Evolutionary conservation across 2,329 filamentous ascomycete species (phyloP), one percentile per base, ranked within the genome.

Genomic region (Alternaria infectoria): DNA sequence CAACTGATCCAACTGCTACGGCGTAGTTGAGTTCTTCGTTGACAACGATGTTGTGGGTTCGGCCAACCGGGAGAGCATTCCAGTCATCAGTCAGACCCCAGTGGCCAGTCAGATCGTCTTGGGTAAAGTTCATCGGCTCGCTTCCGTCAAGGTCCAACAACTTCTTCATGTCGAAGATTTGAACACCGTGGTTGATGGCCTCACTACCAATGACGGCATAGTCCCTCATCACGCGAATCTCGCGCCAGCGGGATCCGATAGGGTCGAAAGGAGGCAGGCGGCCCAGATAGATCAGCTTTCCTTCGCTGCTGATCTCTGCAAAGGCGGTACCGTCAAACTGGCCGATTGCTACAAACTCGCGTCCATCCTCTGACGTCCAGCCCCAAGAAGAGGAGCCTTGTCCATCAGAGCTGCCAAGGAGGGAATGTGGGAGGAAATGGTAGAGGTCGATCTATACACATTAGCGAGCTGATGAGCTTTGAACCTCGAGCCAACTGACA

Each of bases 141-240:
- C 65, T 62, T 2, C 70, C 71, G 32, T 76, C 69, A 5, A 77
- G 59, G 12, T 69, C 65, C 6, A 75, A 66, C 23, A 77, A 46
- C 61, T 83, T 87, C 65, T 79, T 82, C 84, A 89, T 83, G 74
- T 89, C 87, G 68, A 89, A 89, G 74, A 89, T 81, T 72, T 89
- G 87, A 43, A 89, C 81, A 30, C 85, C 84, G 72, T 87, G 86
- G 65, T 81, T 74, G 70, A 59, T 70, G 3, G 74, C 74, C 25
- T 77, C 74, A 5, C 65, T 69, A 2, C 80, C 81, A 55, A 82
- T 80, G 54, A 81, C 67, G 36, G 73, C 74, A 58, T 78, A 80
- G 57, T 81, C 73, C 28, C 77, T 76, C 59, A 78, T 73, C 8
- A 75, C 71, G 17, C 80, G 75, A 60, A 86, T 86, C 69, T 86